Conservation (phyloP, 768 basidiomycete genomes). For the Termitomyces bulborhizus region DNA sequence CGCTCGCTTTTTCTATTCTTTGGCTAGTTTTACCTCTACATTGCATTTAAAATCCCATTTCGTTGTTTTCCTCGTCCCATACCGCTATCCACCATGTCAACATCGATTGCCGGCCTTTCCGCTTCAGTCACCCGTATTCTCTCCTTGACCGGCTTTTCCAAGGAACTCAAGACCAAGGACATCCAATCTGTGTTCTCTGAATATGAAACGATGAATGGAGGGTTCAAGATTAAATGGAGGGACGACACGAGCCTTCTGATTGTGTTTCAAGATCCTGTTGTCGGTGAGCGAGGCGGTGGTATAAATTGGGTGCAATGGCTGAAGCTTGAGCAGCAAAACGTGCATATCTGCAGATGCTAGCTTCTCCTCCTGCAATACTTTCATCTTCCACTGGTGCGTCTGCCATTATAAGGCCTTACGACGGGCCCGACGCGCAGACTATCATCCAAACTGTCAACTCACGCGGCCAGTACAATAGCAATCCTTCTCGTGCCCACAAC, state of each 20-base stretch:
- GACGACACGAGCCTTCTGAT: conserved; percentile 95
- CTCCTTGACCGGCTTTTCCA: conserved; percentile 84
- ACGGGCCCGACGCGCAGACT: conserved; percentile 85
- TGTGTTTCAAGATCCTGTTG: conserved; percentile 86
- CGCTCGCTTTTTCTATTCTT: conserved; percentile 17
- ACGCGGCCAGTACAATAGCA: conserved; percentile 56
- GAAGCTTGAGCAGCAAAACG: conserved; percentile 65
- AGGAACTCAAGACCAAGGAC: conserved; percentile 96
- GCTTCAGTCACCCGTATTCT: conserved; percentile 97
- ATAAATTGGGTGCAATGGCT: conserved; percentile 1
- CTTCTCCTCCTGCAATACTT: conserved; percentile 70
- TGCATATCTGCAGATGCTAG: conserved; percentile 88
- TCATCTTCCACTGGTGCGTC: conserved; percentile 46
- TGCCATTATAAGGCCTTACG: conserved; percentile 83
- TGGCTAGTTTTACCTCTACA: conserved; percentile 9
- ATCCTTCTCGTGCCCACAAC: conserved; percentile 66
- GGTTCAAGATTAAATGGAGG: conserved; percentile 98
- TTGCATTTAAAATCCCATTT: conserved; percentile 13
- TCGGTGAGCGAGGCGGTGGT: conserved; percentile 60
- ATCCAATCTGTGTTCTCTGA: conserved; percentile 88
- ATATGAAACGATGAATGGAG: conserved; percentile 80
- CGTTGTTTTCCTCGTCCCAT: conserved; percentile 12
- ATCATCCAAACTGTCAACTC: conserved; percentile 83
- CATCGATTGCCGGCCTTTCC: conserved; percentile 76
- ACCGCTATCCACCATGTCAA: conserved; percentile 45